Percentiles rank a stretch among this genome's conserved stretches.
These are phyloP conservation scores for Wakefieldia striispora DNA, from an alignment of 768 basidiomycete genomes.

Conservation along the genomic window DNA sequence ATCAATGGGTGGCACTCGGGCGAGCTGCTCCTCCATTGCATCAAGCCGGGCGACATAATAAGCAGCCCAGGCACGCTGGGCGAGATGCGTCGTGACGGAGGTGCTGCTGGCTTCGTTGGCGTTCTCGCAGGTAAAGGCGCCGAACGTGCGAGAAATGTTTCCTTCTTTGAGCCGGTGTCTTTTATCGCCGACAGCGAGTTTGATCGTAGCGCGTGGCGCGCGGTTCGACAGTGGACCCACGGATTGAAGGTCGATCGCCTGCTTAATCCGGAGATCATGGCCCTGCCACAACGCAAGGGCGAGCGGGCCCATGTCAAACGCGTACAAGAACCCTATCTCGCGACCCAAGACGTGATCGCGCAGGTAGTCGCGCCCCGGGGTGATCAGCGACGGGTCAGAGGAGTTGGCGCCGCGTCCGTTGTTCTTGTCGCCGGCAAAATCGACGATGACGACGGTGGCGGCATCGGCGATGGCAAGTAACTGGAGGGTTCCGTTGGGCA, in stretches of 20 bases:
- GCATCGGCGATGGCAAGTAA: slow-evolving; percentile 29
- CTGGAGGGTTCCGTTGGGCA: slow-evolving; percentile 21
- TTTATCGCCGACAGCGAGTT: slow-evolving; percentile 8
- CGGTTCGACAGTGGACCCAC: slow-evolving; percentile 15
- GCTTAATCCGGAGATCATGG: slow-evolving; percentile 33
- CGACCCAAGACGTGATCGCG: slow-evolving; percentile 30
- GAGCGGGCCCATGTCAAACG: slow-evolving; percentile 30
- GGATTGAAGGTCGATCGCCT: slow-evolving; percentile 32
- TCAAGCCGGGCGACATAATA: slow-evolving; percentile 28
- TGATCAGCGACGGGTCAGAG: slow-evolving; percentile 14
- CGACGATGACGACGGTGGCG: slow-evolving; percentile 25
- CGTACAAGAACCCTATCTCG: slow-evolving; percentile 26
- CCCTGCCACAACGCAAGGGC: slow-evolving; percentile 32
- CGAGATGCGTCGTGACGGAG: slow-evolving; percentile 18
- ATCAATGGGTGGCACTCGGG: slow-evolving; percentile 23
- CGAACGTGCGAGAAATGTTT: slow-evolving; percentile 20
- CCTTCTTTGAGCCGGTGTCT: slow-evolving; percentile 1
- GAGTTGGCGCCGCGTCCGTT: slow-evolving; percentile 30
- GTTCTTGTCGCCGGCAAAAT: slow-evolving; percentile 30
- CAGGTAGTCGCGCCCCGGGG: slow-evolving; percentile 26
- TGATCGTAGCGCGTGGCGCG: slow-evolving; percentile 18
- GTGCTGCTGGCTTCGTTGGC: not conserved
- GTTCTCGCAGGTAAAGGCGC: slow-evolving; percentile 1
- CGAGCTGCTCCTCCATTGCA: slow-evolving; percentile 21
- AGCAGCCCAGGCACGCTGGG: slow-evolving; percentile 31